Base-by-base conservation (phyloP, 2,329 filamentous ascomycete species). In the Monosporascus sp. region DNA sequence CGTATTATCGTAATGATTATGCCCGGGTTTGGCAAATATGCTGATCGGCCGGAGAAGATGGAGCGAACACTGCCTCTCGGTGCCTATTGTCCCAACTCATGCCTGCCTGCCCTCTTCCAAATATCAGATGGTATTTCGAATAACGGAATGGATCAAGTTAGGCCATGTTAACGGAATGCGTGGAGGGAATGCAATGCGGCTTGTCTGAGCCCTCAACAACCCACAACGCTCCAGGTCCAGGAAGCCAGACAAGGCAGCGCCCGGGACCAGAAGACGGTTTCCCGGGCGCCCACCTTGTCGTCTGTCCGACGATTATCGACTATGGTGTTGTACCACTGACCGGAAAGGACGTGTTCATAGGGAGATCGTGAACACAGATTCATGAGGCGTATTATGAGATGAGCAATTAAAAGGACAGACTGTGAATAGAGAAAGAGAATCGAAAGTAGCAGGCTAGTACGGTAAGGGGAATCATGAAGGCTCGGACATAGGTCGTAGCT, bases 391-490 rank as follows among this genome's bases (percentile, higher is more conserved):
- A 76, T 76, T 76, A 76, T 66, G 65, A 71, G 68, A 53, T 64
- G 60, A 67, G 65, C 68, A 68, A 76, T 76, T 76, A 76, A 75
- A 72, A 70, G 61, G 66, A 69, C 69, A 71, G 65, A 73, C 63
- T 63, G 63, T 65, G 63, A 69, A 66, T 65, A 68, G 69, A 69
- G 66, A 65, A 64, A 63, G 68, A 68, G 71, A 79, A 77, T 68
- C 63, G 69, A 72, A 74, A 76, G 69, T 74, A 77, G 76, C 73
- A 76, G 77, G 78, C 77, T 80, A 77, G 76, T 81, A 78, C 76
- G 79, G 76, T 77, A 77, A 75, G 71, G 27, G 75, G 74, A 76
- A 79, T 83, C 79, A 79, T 81, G 74, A 77, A 71, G 76, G 79
- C 76, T 76, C 72, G 76, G 76, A 75, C 76, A 75, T 78, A 73